These are phyloP conservation scores for Magnolia changhungtana DNA, from an alignment of 164 flowering plant genomes.

Conservation along the genomic window DNA sequence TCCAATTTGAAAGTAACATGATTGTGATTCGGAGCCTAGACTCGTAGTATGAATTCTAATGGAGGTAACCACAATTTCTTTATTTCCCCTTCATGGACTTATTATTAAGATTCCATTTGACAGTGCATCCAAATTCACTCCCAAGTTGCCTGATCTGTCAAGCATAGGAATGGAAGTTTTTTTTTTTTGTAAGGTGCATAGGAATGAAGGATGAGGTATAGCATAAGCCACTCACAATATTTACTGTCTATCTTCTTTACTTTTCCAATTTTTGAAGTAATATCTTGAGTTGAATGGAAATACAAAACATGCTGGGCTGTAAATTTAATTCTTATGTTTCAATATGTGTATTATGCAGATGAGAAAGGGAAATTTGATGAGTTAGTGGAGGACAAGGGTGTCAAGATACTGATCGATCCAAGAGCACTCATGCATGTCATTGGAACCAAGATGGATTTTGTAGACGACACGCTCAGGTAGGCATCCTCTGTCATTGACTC, in stretches of 20 bases:
- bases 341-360: constrained; percentile 41
- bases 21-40: too few species aligned
- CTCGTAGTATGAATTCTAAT: too few species aligned
- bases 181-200: too few species aligned
- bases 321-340: not conserved
- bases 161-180: too few species aligned
- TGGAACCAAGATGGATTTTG: constrained; percentile 95
- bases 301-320: not conserved
- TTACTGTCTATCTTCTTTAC: not conserved
- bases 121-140: too few species aligned
- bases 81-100: too few species aligned
- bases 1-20: too few species aligned
- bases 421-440: constrained; percentile 97
- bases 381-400: constrained; percentile 86
- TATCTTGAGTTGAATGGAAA: not conserved
- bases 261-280: not conserved
- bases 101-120: too few species aligned
- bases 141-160: too few species aligned
- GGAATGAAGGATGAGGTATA: too few species aligned
- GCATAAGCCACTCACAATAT: too few species aligned
- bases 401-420: constrained; percentile 84
- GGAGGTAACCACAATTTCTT: too few species aligned
- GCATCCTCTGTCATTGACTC: not conserved
- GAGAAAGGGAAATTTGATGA: constrained; percentile 92
- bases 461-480: constrained; percentile 85